These are phyloP conservation scores for Thelonectria blattea DNA, from an alignment of 2,329 filamentous ascomycete genomes.

Conservation along the genomic window DNA sequence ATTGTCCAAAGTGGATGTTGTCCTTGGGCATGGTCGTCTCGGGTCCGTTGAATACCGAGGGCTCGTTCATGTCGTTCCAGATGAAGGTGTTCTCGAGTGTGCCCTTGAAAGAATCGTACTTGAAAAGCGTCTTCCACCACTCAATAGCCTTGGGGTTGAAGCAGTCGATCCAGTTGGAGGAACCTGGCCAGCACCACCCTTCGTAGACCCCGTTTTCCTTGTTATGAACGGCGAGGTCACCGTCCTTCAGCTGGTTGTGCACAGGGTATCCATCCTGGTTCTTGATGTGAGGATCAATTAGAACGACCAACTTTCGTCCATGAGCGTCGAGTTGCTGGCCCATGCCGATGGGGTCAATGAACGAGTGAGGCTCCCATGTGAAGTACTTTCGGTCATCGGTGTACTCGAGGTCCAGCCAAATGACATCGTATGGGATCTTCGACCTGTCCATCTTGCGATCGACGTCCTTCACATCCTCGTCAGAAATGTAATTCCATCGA, in stretches of 20 bases:
- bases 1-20: constrained; percentile 87
- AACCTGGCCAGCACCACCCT: constrained; percentile 98
- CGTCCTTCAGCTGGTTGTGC: constrained; percentile 80
- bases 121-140: constrained; percentile 92
- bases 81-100: constrained; percentile 87
- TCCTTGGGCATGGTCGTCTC: constrained; percentile 99
- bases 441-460: constrained; percentile 95
- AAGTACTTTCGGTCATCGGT: constrained; percentile 98
- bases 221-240: constrained; percentile 84
- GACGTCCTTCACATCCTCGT: constrained; percentile 96
- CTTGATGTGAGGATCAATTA: constrained; percentile 98
- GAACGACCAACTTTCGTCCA: constrained; percentile 87
- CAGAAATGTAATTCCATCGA: constrained; percentile 97
- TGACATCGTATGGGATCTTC: constrained; percentile 96
- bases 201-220: constrained; percentile 91
- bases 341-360: constrained; percentile 86
- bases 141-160: constrained; percentile 91
- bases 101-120: constrained; percentile 86
- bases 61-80: constrained; percentile 99
- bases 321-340: constrained; percentile 83
- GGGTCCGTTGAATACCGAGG: constrained; percentile 97
- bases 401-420: constrained; percentile 99
- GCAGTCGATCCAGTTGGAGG: constrained; percentile 93
- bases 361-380: constrained; percentile 91
- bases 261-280: constrained; percentile 81